Percentiles rank a stretch among this genome's conserved stretches.
Evolutionary conservation across 495 filamentous ascomycete genomes (phyloP).

Genomic region (Hamigera avellanea): DNA sequence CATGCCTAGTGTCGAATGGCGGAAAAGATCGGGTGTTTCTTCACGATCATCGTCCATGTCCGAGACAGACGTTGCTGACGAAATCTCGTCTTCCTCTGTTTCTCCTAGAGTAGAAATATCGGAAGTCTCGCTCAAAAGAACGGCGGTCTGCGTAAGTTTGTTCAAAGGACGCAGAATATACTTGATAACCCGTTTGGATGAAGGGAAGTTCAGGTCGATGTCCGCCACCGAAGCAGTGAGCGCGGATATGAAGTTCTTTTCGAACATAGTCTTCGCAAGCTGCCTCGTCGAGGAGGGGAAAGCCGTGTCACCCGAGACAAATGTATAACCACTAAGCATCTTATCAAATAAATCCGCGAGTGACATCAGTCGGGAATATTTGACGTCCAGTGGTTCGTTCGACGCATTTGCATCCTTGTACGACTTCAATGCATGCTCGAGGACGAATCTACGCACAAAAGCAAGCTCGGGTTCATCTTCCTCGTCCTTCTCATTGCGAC

Average conservation of each 20-base stretch:
- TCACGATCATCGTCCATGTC: constrained; percentile 82
- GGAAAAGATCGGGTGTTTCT: constrained; percentile 93
- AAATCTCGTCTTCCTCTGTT: constrained; percentile 77
- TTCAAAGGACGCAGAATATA: constrained; percentile 87
- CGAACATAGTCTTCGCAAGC: constrained; percentile 90
- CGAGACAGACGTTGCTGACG: constrained; percentile 79
- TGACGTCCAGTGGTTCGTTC: constrained; percentile 68
- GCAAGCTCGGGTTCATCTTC: constrained; percentile 80
- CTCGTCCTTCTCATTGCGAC: constrained; percentile 38
- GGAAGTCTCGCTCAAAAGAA: constrained; percentile 64
- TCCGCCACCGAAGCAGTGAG: constrained; percentile 90
- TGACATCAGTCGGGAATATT: constrained; percentile 74
- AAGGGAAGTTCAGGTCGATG: constrained; percentile 89
- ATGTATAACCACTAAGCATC: constrained; percentile 73
- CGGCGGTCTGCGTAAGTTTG: constrained; percentile 75
- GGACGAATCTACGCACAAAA: constrained; percentile 86
- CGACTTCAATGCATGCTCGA: constrained; percentile 83
- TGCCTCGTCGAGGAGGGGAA: constrained; percentile 47
- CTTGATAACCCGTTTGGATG: constrained; percentile 86
- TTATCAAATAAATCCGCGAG: constrained; percentile 87
- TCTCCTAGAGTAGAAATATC: constrained; percentile 60
- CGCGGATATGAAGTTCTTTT: constrained; percentile 84
- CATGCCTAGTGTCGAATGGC: constrained; percentile 92
- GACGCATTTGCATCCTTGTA: constrained; percentile 82
- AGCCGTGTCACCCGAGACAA: constrained; percentile 31